Base-by-base conservation (phyloP, 164 flowering plant species). In the Brasenia schreberi region DNA sequence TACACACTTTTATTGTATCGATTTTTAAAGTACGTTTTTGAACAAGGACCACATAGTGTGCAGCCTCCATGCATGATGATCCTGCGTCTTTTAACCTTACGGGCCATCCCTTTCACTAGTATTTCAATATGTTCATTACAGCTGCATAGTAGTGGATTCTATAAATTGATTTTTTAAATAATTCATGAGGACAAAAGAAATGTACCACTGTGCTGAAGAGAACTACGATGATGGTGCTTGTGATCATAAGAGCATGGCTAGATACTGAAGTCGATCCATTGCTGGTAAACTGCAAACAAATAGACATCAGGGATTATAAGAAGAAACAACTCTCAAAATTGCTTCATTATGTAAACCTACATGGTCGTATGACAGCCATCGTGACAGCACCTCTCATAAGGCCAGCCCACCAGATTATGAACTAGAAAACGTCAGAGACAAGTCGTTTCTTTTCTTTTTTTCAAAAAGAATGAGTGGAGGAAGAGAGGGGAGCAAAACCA, bases 331-430 rank as follows among this genome's bases (percentile, higher is more conserved):
- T 63, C 43, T 63, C 11, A 14, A 43, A 52, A 42, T 10, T 23
- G 43, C 43, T 5, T 63, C 19, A 18, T 33, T 53, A 17, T 33
- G 44, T 18, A 43, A 19, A 66, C 42, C 18, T 82, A 82, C 94
- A 83, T 81, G 72, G 53, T 76, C 84, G 63, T 83, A 88, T 3
- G 89, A 77, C 69, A 88, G 95, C 95, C 61, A 88, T 77, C 7
- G 95, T 81, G 45, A 88, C 89, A 44, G 95, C 89, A 66, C 95
- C 95, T 82, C 95, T 82, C 88, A 88, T 85, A 18, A 88, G 76
- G 64, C 95, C 95, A 43, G 95, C 88, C 91, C 91, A 88, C 91
- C 95, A 86, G 64, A 86, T 81, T 44, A 86, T 78, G 64, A 84
- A 77, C 94, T 88, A 82, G 66, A 60, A 33, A 33, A 33, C 39